These are phyloP conservation scores for Vitis rupestris DNA, from an alignment of 164 flowering plant species.

Conservation along the genomic window DNA sequence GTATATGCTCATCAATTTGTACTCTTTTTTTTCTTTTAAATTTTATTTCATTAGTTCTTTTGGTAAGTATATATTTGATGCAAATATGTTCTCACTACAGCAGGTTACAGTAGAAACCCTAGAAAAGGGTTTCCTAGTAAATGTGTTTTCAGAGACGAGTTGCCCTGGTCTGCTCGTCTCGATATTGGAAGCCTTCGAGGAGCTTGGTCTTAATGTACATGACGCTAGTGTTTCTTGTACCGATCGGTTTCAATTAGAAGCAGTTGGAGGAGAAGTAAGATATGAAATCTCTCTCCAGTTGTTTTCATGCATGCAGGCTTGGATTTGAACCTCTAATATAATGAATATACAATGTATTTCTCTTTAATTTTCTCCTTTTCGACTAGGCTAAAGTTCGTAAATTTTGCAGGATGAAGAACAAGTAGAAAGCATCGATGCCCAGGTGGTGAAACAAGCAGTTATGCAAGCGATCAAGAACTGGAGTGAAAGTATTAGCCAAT, in stretches of 20 bases:
- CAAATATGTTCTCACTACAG: conserved; percentile 3
- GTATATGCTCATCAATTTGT: conserved; percentile 1
- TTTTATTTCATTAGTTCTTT: not conserved
- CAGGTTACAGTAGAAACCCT: conserved; percentile 58
- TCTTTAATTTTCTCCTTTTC: too few relatives aligned
- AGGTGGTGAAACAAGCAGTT: conserved; percentile 46
- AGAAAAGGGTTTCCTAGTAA: conserved; percentile 53
- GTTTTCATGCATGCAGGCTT: not conserved
- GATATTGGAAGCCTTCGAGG: conserved; percentile 56
- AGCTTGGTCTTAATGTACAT: conserved; percentile 48
- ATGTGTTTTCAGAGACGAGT: conserved; percentile 39
- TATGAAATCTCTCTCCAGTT: not conserved
- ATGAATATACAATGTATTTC: not conserved
- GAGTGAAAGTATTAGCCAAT: conserved; percentile 19
- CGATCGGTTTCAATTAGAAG: conserved; percentile 46
- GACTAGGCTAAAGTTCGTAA: not conserved
- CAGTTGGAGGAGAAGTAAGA: conserved; percentile 50
- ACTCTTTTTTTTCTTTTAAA: not conserved
- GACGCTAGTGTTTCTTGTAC: conserved; percentile 74
- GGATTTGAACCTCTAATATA: too few relatives aligned
- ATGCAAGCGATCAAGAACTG: conserved; percentile 41
- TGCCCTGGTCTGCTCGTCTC: conserved; percentile 58
- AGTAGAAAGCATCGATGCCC: conserved; percentile 36
- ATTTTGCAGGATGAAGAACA: conserved; percentile 38
- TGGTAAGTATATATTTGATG: not conserved